Conservation (phyloP, 805 yeast genomes). For the Metschnikowia anglica region DNA sequence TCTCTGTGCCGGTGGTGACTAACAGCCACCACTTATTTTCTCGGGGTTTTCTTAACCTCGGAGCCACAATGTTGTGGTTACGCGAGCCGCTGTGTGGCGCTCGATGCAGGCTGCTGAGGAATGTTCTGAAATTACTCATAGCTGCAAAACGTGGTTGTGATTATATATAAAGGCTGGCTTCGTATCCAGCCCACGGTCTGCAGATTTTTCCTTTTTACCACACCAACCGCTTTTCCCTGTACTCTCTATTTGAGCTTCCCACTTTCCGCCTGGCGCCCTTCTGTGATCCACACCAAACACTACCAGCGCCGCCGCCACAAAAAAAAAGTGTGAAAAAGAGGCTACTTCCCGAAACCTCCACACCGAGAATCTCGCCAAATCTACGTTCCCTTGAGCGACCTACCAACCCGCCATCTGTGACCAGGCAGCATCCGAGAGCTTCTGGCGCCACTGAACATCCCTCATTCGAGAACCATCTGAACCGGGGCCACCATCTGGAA, state of each 20-base stretch:
- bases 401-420: too few relatives aligned
- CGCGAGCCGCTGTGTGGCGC: slow-evolving; percentile 9
- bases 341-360: not conserved
- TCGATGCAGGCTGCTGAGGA: slow-evolving; percentile 3
- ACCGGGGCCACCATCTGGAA: too few relatives aligned
- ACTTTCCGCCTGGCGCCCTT: not conserved
- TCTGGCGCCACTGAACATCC: too few relatives aligned
- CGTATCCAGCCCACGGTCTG: not conserved
- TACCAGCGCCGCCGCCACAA: too few relatives aligned
- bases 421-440: too few relatives aligned
- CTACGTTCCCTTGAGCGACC: too few relatives aligned
- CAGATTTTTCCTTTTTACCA: not conserved
- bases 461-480: too few relatives aligned
- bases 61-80: slow-evolving; percentile 13
- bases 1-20: slow-evolving; percentile 2
- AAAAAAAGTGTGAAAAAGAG: too few relatives aligned
- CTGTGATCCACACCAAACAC: not conserved
- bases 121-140: slow-evolving; percentile 11
- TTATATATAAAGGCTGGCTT: slow-evolving; percentile 7
- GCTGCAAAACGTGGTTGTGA: slow-evolving; percentile 15
- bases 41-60: not conserved
- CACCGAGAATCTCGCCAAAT: not conserved
- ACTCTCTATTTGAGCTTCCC: not conserved
- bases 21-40: slow-evolving; percentile 10
- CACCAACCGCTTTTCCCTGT: not conserved